Evolutionary conservation across 805 yeast genomes (phyloP), one percentile per base, ranked within the genome.

Genomic region (Ogataea ganodermae): DNA sequence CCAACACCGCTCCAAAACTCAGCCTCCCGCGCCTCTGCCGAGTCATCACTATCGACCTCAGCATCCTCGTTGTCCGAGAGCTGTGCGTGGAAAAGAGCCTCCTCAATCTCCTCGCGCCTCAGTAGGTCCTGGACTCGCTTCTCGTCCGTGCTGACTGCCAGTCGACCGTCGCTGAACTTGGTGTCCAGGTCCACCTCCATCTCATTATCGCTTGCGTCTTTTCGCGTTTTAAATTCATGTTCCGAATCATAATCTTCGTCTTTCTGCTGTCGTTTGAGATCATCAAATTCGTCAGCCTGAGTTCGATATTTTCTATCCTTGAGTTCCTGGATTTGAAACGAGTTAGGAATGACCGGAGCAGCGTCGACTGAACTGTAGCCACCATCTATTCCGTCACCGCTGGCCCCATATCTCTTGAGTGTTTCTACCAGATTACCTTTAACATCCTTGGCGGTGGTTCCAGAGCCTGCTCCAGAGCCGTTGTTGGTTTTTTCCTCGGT

Each of bases 21-120:
- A 10, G 26, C 23, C 17, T 38, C 42, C 17, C 27, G 22, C 23
- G 17, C 36, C 23, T 33, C 36, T 17, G 17, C 5, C 4, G 16
- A 31, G 17, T 33, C 36, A 26, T 31, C 27, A 17, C 18, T 28
- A 3, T n/a, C 33, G 14, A 26, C 45, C 9, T 49, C 42, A n/a
- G 51, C 52, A 33, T 41, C 51, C 41, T 51, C 44, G 12, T 35
- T 51, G 56, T 51, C 56, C 1, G 53, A 46, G n/a, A 52, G 23
- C 42, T 61, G 62, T 6, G 60, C 62, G 13, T 67, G 67, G 30
- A 63, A 64, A 5, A 69, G 36, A 0, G 72, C 68, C 27, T 66
- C 68, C 33, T 68, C 66, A 21, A 70, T 69, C 24, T 65, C 69
- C 51, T 60, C 57, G 7, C 61, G 57, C 5, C 57, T 46, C 31